Conservation (phyloP, 1,284 basidiomycete genomes). For the Trichosporon asahii region DNA sequence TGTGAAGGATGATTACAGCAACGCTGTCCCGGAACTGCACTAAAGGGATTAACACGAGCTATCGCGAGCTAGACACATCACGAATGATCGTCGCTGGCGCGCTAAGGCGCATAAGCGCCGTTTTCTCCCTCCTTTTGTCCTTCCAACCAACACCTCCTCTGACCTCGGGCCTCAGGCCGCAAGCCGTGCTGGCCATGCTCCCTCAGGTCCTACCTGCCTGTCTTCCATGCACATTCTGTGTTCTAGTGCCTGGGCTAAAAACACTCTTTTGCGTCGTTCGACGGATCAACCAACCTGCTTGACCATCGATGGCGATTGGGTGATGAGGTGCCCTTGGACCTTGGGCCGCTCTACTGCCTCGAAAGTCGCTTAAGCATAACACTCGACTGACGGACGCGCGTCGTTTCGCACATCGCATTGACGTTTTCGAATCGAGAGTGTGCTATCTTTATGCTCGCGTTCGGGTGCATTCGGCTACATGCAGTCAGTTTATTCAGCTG, state of each 20-base stretch:
- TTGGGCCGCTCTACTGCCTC: background rate
- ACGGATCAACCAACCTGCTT: background rate
- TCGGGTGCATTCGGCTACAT: too few relatives aligned
- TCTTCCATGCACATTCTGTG: background rate
- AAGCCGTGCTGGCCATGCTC: background rate
- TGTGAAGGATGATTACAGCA: background rate
- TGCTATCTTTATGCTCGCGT: too few relatives aligned
- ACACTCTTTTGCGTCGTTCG: background rate
- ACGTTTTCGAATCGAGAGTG: too few relatives aligned
- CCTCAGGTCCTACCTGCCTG: background rate
- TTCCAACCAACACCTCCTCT: too few relatives aligned
- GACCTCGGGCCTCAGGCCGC: background rate
- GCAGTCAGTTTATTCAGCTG: too few relatives aligned
- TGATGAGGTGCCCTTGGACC: too few relatives aligned
- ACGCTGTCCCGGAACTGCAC: background rate
- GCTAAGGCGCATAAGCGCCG: background rate
- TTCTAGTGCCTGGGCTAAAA: background rate
- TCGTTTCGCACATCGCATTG: background rate
- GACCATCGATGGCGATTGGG: background rate
- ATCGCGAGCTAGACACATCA: slow-evolving; percentile 7
- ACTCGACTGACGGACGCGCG: background rate
- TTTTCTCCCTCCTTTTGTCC: background rate
- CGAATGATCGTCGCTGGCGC: slow-evolving; percentile 6
- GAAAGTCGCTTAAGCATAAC: background rate
- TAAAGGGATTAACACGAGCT: background rate